Evolutionary conservation across 2,329 filamentous ascomycete species (phyloP).

Genomic region (Rhinocladiella similis): DNA sequence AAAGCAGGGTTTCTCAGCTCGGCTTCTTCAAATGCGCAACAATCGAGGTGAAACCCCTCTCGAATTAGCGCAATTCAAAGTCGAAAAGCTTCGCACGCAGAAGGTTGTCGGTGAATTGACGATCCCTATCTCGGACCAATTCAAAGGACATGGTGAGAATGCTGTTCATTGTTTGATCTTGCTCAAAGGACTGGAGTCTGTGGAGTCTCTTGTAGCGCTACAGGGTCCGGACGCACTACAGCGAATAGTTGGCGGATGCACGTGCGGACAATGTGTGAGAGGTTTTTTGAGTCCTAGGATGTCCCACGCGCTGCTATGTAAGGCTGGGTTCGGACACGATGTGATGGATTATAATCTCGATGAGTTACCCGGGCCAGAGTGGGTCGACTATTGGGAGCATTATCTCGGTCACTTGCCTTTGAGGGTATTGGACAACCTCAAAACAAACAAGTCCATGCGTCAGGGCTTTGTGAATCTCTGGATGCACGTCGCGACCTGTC

Average conservation of each 20-base stretch:
- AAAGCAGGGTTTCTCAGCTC: slow-evolving; percentile 22
- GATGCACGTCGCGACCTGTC: slow-evolving; percentile 30
- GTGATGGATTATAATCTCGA: slow-evolving; percentile 19
- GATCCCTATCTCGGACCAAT: slow-evolving; percentile 35
- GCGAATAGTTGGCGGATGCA: slow-evolving; percentile 40
- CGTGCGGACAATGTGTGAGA: slow-evolving; percentile 38
- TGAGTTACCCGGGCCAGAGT: too few relatives aligned
- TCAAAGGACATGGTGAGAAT: slow-evolving; percentile 35
- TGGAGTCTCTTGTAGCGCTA: slow-evolving; percentile 8
- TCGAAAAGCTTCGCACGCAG: slow-evolving; percentile 34
- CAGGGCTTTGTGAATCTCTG: slow-evolving; percentile 39
- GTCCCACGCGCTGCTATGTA: slow-evolving; percentile 32
- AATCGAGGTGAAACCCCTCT: slow-evolving; percentile 37
- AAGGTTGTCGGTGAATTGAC: slow-evolving; percentile 7
- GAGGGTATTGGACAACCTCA: slow-evolving; percentile 32
- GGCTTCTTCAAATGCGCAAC: slow-evolving; percentile 30
- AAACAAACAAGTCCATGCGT: slow-evolving; percentile 38
- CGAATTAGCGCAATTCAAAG: slow-evolving; percentile 33
- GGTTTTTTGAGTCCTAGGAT: slow-evolving; percentile 43
- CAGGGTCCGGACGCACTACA: slow-evolving; percentile 19
- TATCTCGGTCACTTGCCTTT: slow-evolving; percentile 28
- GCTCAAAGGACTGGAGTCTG: slow-evolving; percentile 24
- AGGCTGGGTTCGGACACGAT: slow-evolving; percentile 32
- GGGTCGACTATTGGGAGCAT: slow-evolving; percentile 18
- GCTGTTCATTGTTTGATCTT: slow-evolving; percentile 30